Conservation (phyloP, 352 stramenopile species). For the Phytophthora capsici region DNA sequence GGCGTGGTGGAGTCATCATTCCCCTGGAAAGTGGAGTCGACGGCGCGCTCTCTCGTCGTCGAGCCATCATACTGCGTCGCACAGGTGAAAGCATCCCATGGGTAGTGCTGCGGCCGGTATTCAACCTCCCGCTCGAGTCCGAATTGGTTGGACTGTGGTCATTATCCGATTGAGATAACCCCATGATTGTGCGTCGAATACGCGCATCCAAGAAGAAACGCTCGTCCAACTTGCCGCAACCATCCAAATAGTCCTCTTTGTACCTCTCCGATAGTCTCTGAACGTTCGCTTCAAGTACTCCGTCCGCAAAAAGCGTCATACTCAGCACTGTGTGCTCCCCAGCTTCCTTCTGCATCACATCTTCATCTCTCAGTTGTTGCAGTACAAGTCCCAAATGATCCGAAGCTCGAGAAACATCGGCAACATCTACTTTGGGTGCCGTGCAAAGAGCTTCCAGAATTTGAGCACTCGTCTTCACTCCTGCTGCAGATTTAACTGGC, state of each 20-base stretch:
- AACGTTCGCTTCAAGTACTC: conserved; percentile 55
- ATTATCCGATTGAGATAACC: conserved; percentile 21
- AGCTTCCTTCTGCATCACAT: conserved; percentile 22
- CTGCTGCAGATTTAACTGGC: conserved; percentile 10
- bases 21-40: conserved; percentile 19
- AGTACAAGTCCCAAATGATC: conserved; percentile 51
- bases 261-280: conserved; percentile 45
- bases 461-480: conserved; percentile 26
- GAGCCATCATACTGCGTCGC: conserved; percentile 44
- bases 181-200: conserved; percentile 46
- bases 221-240: conserved; percentile 66
- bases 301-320: conserved; percentile 42
- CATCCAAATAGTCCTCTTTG: conserved; percentile 48
- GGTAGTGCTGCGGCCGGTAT: conserved; percentile 14
- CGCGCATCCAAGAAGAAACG: conserved; percentile 54
- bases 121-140: conserved; percentile 29
- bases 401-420: conserved; percentile 51
- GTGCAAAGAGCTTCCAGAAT: conserved; percentile 59
- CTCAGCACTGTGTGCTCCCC: conserved; percentile 15
- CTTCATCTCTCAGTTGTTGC: conserved; percentile 40
- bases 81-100: conserved; percentile 44
- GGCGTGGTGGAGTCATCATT: conserved; percentile 47
- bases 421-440: conserved; percentile 51
- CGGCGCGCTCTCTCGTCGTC: conserved; percentile 33
- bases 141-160: conserved; percentile 1